Evolutionary conservation across 140 eudicot genomes (phyloP).

Genomic region (Ambrosia hybrid): DNA sequence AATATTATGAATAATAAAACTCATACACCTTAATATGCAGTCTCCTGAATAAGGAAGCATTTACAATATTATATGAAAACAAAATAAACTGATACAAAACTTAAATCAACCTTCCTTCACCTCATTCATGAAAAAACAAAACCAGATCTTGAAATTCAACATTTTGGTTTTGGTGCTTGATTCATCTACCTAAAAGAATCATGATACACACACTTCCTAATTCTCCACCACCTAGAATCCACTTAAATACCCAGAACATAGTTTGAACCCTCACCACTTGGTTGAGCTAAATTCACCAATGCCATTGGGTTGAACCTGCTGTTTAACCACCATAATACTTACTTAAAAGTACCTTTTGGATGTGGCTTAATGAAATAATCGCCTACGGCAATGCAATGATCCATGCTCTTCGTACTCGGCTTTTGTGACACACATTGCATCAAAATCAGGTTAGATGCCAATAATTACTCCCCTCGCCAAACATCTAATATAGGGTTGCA

Average conservation of each 20-base stretch:
- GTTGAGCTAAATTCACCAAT: too few species aligned
- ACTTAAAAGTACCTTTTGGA: constrained; percentile 19
- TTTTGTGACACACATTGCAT: constrained; percentile 88
- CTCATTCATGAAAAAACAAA: not conserved
- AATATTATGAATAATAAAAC: too few species aligned
- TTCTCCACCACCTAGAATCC: too few species aligned
- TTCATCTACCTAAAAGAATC: not conserved
- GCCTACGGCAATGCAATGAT: constrained; percentile 76
- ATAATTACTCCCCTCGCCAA: constrained; percentile 97
- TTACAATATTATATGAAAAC: too few species aligned
- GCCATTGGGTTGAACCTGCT: too few species aligned
- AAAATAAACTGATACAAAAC: too few species aligned
- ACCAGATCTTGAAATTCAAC: not conserved
- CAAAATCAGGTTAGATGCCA: constrained; percentile 98
- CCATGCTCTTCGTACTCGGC: constrained; percentile 95
- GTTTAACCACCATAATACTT: not conserved
- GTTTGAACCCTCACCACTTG: too few species aligned
- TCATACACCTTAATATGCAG: too few species aligned
- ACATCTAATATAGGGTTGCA: constrained; percentile 91
- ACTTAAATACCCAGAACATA: too few species aligned
- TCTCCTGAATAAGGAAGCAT: too few species aligned
- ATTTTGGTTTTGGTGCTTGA: constrained; percentile 8
- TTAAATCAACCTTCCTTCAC: too few species aligned
- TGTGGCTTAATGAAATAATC: constrained; percentile 72
- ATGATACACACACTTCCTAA: too few species aligned